phyloP scores from a whole-genome alignment of 345 rosid genomes.

The Corchorus capsularis region DNA sequence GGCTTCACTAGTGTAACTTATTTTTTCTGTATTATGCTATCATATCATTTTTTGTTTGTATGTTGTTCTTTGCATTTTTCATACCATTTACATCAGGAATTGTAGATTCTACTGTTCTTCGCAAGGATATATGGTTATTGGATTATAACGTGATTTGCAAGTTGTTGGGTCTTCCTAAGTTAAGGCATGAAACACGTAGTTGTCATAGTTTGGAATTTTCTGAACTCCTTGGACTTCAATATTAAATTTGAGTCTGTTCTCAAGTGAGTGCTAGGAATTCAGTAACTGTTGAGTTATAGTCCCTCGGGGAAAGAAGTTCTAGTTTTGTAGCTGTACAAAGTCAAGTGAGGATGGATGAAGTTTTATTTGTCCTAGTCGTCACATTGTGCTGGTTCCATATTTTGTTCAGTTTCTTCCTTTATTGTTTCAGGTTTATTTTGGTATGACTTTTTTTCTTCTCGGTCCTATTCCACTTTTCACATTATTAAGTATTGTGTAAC shows the following conservation, averaged over 20 bases:
- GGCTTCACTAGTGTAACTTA: too few relatives aligned
- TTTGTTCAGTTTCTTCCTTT: not conserved
- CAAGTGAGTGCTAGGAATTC: not conserved
- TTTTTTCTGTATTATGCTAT: too few relatives aligned
- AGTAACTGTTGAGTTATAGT: not conserved
- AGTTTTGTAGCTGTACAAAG: not conserved
- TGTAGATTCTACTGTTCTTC: too few relatives aligned
- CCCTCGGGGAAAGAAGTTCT: not conserved
- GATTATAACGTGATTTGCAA: not conserved
- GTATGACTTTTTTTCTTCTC: not conserved
- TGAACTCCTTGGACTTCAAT: not conserved
- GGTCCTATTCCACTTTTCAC: not conserved
- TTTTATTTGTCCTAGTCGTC: not conserved
- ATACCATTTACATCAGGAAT: too few relatives aligned
- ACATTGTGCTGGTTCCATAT: not conserved
- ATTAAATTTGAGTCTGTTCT: not conserved
- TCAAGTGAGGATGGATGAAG: not conserved
- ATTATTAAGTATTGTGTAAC: not conserved
- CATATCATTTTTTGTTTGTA: too few relatives aligned
- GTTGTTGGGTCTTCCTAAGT: not conserved
- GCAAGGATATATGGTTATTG: too few relatives aligned
- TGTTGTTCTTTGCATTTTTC: too few relatives aligned
- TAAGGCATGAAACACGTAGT: not conserved
- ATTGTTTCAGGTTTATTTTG: not conserved
- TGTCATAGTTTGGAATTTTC: not conserved